A percentile compares a stretch with the other conserved stretches of the same genome.
Conservation (phyloP, 176 grass and related monocot species). For the Aegilops tauschii region DNA sequence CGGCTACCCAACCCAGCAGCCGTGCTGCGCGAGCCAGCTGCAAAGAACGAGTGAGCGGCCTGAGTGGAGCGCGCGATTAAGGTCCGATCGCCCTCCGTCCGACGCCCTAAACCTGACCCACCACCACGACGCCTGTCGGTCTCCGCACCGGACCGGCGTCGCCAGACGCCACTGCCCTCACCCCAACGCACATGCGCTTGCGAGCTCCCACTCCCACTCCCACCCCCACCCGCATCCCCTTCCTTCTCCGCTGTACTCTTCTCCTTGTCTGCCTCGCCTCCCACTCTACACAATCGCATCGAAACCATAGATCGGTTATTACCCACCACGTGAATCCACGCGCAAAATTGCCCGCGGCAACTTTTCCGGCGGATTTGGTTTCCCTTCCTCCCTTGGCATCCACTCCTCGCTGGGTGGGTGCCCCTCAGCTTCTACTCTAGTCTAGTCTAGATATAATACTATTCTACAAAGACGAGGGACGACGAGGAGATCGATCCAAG, state of each 20-base stretch:
- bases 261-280: neutral
- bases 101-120: no score
- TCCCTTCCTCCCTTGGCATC: neutral
- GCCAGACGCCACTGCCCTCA: no score
- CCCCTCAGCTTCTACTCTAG: neutral
- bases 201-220: neutral
- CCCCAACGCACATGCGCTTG: neutral
- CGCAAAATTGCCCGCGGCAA: neutral
- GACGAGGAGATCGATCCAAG: neutral
- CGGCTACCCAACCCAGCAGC: no score
- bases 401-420: neutral
- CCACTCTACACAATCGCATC: neutral
- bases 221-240: no score
- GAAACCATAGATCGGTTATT: constrained; percentile 12
- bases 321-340: constrained; percentile 42
- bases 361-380: constrained; percentile 10
- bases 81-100: no score
- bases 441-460: no score
- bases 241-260: neutral
- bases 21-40: no score
- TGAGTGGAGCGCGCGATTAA: no score
- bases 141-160: no score
- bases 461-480: neutral
- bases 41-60: no score
- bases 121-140: no score